Evolutionary conservation across 306 rosid species (phyloP).

Genomic region (Ceratonia siliqua): DNA sequence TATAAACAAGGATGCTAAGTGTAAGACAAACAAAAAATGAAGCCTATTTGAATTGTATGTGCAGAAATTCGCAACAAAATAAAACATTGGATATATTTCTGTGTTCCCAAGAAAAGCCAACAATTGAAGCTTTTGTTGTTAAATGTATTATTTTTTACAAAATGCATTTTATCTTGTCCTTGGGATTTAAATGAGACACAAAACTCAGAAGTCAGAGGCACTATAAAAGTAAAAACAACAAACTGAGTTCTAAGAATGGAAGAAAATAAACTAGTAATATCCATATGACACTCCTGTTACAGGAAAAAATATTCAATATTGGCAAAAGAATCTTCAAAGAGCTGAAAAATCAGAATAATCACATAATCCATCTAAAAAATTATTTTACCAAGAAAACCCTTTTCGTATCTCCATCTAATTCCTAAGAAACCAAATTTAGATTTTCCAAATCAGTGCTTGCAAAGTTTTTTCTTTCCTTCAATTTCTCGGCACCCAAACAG

Average conservation of each 20-base stretch:
- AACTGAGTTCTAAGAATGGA: neutral
- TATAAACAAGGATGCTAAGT: no score
- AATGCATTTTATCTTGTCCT: no score
- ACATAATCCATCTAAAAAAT: neutral
- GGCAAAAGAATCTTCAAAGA: neutral
- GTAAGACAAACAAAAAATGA: neutral
- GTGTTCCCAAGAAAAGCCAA: no score
- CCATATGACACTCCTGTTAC: neutral
- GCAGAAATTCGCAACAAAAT: neutral
- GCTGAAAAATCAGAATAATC: neutral
- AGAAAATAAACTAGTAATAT: neutral
- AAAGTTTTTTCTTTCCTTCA: neutral
- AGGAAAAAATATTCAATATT: neutral
- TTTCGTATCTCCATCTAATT: neutral
- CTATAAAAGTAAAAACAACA: no score
- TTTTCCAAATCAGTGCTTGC: neutral
- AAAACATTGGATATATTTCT: no score
- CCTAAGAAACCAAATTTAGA: neutral
- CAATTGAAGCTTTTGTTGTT: no score
- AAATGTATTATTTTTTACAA: no score
- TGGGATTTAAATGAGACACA: neutral
- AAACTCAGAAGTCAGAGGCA: no score
- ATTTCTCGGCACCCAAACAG: conserved; percentile 22
- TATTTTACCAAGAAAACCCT: neutral
- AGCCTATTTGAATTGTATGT: neutral